A percentile compares a stretch with the other conserved stretches of the same genome.
These are phyloP conservation scores for Neoarthrinium moseri DNA, from an alignment of 2,329 filamentous ascomycete species.

Conservation along the genomic window DNA sequence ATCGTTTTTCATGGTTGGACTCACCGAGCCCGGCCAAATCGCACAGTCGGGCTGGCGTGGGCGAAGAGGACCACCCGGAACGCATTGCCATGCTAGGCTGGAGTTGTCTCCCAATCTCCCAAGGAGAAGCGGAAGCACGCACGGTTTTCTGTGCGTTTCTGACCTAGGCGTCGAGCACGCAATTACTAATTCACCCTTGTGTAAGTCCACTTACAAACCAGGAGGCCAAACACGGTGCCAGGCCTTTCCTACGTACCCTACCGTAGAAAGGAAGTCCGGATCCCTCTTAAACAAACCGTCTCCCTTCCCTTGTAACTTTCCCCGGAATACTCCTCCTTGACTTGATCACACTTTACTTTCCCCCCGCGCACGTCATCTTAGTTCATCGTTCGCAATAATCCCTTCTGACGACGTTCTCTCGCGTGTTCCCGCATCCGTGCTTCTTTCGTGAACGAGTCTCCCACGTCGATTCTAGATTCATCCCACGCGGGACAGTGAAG, in stretches of 20 bases:
- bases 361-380: not conserved
- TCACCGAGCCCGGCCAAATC: conserved; percentile 8
- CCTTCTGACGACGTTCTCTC: too few relatives aligned
- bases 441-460: too few relatives aligned
- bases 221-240: not conserved
- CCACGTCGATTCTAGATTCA: not conserved
- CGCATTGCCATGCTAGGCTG: not conserved
- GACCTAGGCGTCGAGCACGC: conserved; percentile 3
- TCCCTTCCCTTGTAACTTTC: conserved; percentile 3
- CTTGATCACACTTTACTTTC: not conserved
- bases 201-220: conserved; percentile 9
- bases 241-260: not conserved
- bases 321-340: not conserved
- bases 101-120: not conserved
- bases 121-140: not conserved
- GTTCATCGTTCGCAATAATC: too few relatives aligned
- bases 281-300: conserved; percentile 6
- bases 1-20: conserved; percentile 16
- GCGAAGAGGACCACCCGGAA: not conserved
- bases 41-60: not conserved
- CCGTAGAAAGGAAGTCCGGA: not conserved
- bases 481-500: not conserved
- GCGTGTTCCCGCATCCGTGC: not conserved
- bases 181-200: conserved; percentile 8
- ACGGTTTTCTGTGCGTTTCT: conserved; percentile 2